Base-by-base conservation (phyloP, 768 basidiomycete species). In the Macrolepiota fuliginosa region DNA sequence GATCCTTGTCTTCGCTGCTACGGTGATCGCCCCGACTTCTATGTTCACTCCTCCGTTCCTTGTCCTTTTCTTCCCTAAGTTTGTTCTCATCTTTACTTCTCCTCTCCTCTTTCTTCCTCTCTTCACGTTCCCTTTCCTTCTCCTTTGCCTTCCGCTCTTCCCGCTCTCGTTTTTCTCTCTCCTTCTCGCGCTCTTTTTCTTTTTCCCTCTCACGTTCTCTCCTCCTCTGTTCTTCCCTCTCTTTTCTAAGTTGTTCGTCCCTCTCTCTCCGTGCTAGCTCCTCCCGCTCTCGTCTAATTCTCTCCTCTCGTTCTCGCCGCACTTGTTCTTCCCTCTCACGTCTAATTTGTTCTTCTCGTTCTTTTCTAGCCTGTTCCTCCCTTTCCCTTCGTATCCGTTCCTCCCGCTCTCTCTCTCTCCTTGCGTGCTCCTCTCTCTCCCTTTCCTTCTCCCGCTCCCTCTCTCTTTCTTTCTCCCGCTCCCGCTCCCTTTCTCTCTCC, bases 281-380 rank as follows among this genome's bases (percentile, higher is more conserved):
- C 54, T 62, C 29, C 56, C 35, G 60, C 50, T 46, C 52, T 54
- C 40, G 62, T 47, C 40, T 29, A 56, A 53, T 39, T 52, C 62
- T 56, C 25, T 64, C 37, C 62, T 69, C 37, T 56, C 65, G 40
- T 64, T 68, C 29, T 36, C 65, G 54, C 64, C 70, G 49, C 70
- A 71, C 57, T 63, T 63, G 56, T 54, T 52, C 61, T 63, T 58
- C 58, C 59, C 52, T 7, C 64, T 64, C 27, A 61, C 62, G 53
- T 54, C 53, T 54, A 19, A 39, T 39, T 9, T 54, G 53, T 13
- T 52, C 60, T 50, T 47, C 56, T 39, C 54, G 61, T 25, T 40
- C 50, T 32, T n/a, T 66, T 62, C 40, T 40, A 2, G 46, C 54
- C 62, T 54, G 58, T 32, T 42, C 65, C 53, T 64, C 61, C 55